Evolutionary conservation across 257 asterid species (phyloP).

Genomic region (Verbena officinalis): DNA sequence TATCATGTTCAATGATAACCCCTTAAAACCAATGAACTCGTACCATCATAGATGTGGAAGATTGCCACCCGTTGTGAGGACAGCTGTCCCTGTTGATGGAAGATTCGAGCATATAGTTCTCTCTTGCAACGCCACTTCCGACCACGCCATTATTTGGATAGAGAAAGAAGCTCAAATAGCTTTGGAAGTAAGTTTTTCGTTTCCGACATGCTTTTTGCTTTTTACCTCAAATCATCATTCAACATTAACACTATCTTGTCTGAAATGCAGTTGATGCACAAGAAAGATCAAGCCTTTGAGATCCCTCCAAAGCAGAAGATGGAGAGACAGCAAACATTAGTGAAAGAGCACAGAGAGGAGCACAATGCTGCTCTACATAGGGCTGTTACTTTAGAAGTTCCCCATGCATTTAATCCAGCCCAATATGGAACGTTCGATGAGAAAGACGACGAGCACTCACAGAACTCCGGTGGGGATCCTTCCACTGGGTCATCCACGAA

Average conservation of each 20-base stretch:
- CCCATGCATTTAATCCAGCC: constrained; percentile 59
- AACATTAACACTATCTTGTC: too few relatives aligned
- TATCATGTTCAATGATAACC: too few relatives aligned
- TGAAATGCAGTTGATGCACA: constrained; percentile 46
- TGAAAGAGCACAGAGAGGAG: constrained; percentile 57
- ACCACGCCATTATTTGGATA: constrained; percentile 85
- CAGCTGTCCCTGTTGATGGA: constrained; percentile 92
- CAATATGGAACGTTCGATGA: constrained; percentile 62
- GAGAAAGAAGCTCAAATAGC: constrained; percentile 80
- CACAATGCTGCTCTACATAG: constrained; percentile 61
- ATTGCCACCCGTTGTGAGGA: constrained; percentile 78
- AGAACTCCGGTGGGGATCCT: constrained; percentile 29
- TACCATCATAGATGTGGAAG: constrained; percentile 59
- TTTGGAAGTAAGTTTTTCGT: constrained; percentile 55
- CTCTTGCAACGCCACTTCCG: constrained; percentile 89
- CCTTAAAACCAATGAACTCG: constrained; percentile 16
- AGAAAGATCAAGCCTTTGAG: constrained; percentile 46
- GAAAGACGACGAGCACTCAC: constrained; percentile 9
- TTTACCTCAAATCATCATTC: not conserved
- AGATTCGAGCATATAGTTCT: constrained; percentile 93
- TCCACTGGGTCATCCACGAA: constrained; percentile 48
- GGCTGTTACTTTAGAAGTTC: constrained; percentile 64
- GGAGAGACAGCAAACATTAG: constrained; percentile 62
- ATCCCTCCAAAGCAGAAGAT: constrained; percentile 63
- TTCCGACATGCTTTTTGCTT: not conserved